Evolutionary conservation across 2,329 filamentous ascomycete species (phyloP).

Genomic region (Emmonsiellopsis sp.): DNA sequence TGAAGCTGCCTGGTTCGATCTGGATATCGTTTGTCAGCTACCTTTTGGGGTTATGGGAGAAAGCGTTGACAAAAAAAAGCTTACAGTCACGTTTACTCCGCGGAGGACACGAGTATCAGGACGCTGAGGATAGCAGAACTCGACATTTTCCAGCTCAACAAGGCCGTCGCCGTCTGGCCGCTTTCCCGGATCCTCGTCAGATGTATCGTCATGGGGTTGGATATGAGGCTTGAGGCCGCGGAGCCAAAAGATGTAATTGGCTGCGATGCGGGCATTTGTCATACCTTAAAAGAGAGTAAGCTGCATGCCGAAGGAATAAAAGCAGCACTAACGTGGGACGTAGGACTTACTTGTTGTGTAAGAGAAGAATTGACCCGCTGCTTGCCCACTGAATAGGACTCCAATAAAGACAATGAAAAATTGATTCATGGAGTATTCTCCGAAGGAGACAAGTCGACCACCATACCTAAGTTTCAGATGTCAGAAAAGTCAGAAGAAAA

Average conservation of each 20-base stretch:
- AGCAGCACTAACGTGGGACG: background rate
- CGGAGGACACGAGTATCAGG: conserved; percentile 20
- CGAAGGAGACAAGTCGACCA: conserved; percentile 31
- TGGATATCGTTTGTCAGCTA: conserved; percentile 8
- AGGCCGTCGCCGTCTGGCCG: conserved; percentile 26
- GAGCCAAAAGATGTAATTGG: conserved; percentile 47
- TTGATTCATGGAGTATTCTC: conserved; percentile 22
- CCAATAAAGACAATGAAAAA: conserved; percentile 39
- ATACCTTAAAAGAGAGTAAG: conserved; percentile 31
- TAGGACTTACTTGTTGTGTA: conserved; percentile 26
- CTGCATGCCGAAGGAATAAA: background rate
- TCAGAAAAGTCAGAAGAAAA: conserved; percentile 27
- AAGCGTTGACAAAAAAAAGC: background rate
- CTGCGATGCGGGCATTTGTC: conserved; percentile 42
- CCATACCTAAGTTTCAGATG: conserved; percentile 54
- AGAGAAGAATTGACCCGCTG: conserved; percentile 22
- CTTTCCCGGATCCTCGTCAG: conserved; percentile 26
- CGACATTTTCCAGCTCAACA: conserved; percentile 38
- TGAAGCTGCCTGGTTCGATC: conserved; percentile 41
- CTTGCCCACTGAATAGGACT: conserved; percentile 28
- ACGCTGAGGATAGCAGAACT: conserved; percentile 26
- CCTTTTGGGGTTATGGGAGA: background rate
- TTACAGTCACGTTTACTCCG: conserved; percentile 17
- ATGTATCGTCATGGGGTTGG: conserved; percentile 5
- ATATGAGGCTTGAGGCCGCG: conserved; percentile 13